Conservation (phyloP, 176 grass and related monocot genomes). For the Avena insularis region DNA sequence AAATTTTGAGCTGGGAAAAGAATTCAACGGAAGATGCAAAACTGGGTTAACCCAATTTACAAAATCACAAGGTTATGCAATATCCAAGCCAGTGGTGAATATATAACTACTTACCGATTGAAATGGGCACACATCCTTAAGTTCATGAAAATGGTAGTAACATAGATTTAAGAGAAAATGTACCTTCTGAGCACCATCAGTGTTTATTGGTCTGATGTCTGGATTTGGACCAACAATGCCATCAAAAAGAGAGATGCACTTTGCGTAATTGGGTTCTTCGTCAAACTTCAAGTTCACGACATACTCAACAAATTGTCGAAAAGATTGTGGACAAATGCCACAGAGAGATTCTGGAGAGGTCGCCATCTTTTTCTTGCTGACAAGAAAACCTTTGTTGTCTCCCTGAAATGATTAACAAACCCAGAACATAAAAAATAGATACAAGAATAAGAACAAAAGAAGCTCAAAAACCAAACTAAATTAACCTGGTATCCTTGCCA, state of each 20-base stretch:
- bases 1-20: neutral
- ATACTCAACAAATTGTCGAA: constrained; percentile 92
- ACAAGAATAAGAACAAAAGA: constrained; percentile 36
- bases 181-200: constrained; percentile 97
- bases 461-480: constrained; percentile 30
- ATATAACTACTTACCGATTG: neutral
- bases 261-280: constrained; percentile 92
- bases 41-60: constrained; percentile 7
- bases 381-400: constrained; percentile 95
- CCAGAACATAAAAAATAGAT: constrained; percentile 1
- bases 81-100: neutral
- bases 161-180: constrained; percentile 3
- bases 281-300: constrained; percentile 97
- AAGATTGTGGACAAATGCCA: constrained; percentile 84
- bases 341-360: constrained; percentile 90
- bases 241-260: constrained; percentile 93
- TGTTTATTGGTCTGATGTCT: constrained; percentile 88
- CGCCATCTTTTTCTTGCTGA: constrained; percentile 97
- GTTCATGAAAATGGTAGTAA: constrained; percentile 24
- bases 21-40: constrained; percentile 11
- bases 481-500: constrained; percentile 96
- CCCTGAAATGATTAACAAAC: constrained; percentile 61
- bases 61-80: constrained; percentile 11
- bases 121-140: constrained; percentile 23
- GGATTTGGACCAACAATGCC: constrained; percentile 93